Evolutionary conservation across 2,329 filamentous ascomycete species (phyloP), one percentile per base, ranked within the genome.

Genomic region (Capronia americana): DNA sequence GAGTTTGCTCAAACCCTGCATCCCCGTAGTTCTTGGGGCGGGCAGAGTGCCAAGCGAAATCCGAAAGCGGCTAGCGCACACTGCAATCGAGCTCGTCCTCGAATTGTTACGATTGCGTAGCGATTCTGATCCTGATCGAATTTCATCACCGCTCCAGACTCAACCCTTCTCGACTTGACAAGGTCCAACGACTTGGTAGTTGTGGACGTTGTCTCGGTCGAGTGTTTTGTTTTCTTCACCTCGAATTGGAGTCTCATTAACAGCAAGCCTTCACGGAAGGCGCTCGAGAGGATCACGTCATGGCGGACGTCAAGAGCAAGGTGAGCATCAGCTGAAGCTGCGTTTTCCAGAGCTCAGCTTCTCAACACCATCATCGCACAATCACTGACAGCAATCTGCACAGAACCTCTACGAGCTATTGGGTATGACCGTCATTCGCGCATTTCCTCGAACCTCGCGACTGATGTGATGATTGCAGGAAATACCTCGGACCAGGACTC

Each of bases 381-480:
- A 62, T 30, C 51, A 61, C 65, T 67, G 56, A 68, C 64, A 57
- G 53, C 61, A 53, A 67, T 61, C 26, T 63, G 71, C 72, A 74
- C 77, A 98, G 95, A 99, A 99, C 88, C 90, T 92, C 79, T 98
- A 92, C 88, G 94, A 95, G 88, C 90, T 96, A 85, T 92, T 99
- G 87, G 94, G 95, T 98, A 96, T 73, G 78, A 38, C 63, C 63
- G 61, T 60, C 26, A 72, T 65, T 63, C 70, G 70, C 73, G 72
- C 73, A 68, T 66, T 10, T 11, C 46, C 30, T 60, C 28, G 28
- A 28, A n/a, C 53, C 11, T 32, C 28, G 28, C 28, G 28, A 32
- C 10, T 55, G 53, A 55, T n/a, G 14, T 44, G 28, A 34, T 14
- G 7, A 20, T 61, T 68, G 73, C 79, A 89, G 88, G 88, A 80